Evolutionary conservation across 2,329 filamentous ascomycete species (phyloP).

Genomic region (Penicillium italicum): DNA sequence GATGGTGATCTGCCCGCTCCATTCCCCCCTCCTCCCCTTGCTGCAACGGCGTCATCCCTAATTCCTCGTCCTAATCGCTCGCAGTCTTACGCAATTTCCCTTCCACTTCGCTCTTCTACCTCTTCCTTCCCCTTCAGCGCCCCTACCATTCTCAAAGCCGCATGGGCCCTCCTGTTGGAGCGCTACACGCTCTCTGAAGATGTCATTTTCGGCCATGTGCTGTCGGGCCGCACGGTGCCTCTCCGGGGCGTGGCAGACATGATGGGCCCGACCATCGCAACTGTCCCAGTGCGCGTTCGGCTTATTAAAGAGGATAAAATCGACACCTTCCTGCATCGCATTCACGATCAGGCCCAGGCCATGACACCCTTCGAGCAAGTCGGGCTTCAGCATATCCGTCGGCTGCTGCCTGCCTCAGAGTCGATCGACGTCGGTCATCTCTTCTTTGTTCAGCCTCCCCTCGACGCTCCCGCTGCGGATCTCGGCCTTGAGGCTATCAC

Average conservation of each 20-base stretch:
- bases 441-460: conserved; percentile 1
- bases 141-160: background rate
- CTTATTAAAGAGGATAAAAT: background rate
- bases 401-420: background rate
- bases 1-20: background rate
- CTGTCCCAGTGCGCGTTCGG: background rate
- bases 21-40: background rate
- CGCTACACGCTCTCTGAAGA: background rate
- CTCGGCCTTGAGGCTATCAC: background rate
- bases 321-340: background rate
- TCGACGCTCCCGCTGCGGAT: background rate
- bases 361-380: background rate
- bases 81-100: background rate
- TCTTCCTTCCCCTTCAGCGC: background rate
- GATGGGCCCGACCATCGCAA: background rate
- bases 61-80: background rate
- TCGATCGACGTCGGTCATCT: conserved; percentile 2
- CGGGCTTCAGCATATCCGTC: background rate
- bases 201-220: background rate
- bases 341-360: background rate
- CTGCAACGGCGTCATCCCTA: background rate
- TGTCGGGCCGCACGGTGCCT: background rate
- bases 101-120: background rate
- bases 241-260: background rate
- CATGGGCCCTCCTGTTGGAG: background rate